Evolutionary conservation across 1,139 yeast species (phyloP).

Genomic region (Nakaseomyces uthaithaninus): DNA sequence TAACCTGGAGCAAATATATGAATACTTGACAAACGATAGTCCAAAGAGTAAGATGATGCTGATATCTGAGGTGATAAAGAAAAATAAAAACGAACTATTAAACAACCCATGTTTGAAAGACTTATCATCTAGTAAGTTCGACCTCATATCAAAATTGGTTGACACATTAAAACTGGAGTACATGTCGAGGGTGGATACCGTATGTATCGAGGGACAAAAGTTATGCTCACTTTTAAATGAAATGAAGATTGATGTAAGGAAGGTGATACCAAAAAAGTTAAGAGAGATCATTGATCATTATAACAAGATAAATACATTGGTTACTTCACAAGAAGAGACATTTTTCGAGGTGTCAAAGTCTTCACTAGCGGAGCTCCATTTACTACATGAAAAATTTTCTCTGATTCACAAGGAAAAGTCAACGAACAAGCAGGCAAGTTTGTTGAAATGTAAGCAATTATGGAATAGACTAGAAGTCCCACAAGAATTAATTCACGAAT

Average conservation of each 20-base stretch:
- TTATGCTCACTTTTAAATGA: not conserved
- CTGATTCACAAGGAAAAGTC: slow-evolving; percentile 22
- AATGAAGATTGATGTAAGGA: not conserved
- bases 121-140: not conserved
- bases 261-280: not conserved
- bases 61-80: not conserved
- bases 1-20: slow-evolving; percentile 1
- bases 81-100: slow-evolving; percentile 2
- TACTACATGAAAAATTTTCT: slow-evolving; percentile 16
- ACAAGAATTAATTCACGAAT: slow-evolving; percentile 32
- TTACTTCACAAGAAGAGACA: not conserved
- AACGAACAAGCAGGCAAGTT: slow-evolving; percentile 9
- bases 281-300: not conserved
- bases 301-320: not conserved
- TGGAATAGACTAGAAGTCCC: slow-evolving; percentile 49
- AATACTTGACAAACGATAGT: slow-evolving; percentile 11
- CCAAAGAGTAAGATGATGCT: slow-evolving; percentile 2
- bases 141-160: not conserved
- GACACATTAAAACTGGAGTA: slow-evolving; percentile 4
- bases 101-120: slow-evolving; percentile 2
- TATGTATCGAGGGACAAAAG: slow-evolving; percentile 1
- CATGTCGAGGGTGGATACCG: slow-evolving; percentile 1
- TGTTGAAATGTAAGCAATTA: slow-evolving; percentile 36
- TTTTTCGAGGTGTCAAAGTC: slow-evolving; percentile 11
- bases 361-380: slow-evolving; percentile 11